Evolutionary conservation across 192 early-diverging fungal species (phyloP).

Genomic region (Mortierella claussenii): DNA sequence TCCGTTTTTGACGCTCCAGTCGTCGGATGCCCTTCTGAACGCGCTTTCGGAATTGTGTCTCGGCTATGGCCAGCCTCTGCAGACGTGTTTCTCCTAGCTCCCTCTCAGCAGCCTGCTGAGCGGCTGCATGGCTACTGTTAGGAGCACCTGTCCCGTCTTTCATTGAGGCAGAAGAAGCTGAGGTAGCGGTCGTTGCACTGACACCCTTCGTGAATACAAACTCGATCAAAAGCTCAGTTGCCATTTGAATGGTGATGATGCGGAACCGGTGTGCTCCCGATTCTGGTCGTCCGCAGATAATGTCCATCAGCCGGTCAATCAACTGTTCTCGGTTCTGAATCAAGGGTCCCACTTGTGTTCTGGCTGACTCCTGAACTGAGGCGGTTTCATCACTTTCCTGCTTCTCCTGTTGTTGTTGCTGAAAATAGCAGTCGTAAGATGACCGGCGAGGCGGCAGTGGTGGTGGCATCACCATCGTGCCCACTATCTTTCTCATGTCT

Average conservation of each 20-base stretch:
- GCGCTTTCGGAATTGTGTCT: constrained; percentile 20
- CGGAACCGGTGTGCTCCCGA: constrained; percentile 42
- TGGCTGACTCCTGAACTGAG: constrained; percentile 12
- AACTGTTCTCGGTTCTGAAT: constrained; percentile 32
- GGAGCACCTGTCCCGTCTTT: constrained; percentile 5
- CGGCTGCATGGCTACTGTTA: constrained; percentile 7
- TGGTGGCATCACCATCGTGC: constrained; percentile 9
- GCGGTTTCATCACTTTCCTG: constrained; percentile 19
- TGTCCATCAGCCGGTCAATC: constrained; percentile 32
- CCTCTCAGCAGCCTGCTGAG: constrained; percentile 24
- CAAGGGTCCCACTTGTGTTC: constrained; percentile 4
- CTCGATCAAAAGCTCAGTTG: constrained; percentile 50
- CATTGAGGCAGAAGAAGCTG: not conserved
- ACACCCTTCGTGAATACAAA: constrained; percentile 53
- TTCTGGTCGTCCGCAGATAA: constrained; percentile 36
- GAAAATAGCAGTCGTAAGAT: not conserved
- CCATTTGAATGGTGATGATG: constrained; percentile 49
- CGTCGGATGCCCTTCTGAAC: constrained; percentile 27
- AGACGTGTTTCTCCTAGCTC: constrained; percentile 28
- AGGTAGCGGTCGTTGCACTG: not conserved
- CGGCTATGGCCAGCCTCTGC: constrained; percentile 29
- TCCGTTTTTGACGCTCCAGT: constrained; percentile 29
- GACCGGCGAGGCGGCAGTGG: constrained; percentile 26
- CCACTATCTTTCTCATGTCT: not conserved
- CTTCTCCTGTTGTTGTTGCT: not conserved